Evolutionary conservation across 768 basidiomycete species (phyloP), one percentile per base, ranked within the genome.

Genomic region (Pulveroboletus sp.): DNA sequence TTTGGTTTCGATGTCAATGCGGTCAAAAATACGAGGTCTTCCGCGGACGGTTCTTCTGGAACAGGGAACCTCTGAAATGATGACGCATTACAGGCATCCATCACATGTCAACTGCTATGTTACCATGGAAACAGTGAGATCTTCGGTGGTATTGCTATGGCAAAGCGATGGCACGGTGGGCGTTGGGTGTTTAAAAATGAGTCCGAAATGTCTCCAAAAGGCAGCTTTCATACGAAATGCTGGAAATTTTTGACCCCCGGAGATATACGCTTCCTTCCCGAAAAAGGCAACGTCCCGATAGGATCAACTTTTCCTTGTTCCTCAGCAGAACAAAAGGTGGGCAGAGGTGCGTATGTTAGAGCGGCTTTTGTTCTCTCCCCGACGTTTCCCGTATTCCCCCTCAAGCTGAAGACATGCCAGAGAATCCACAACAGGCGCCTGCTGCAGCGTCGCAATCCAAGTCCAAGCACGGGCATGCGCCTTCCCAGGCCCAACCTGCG

Each of bases 401-500:
- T 17, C 24, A 6, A 35, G 34, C 34, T 37, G 35, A 47, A 60
- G 50, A 23, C 22, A 68, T 68, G 67, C 57, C 67, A 53, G 67
- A 68, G n/a, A 56, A 44, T 36, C 31, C 30, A 44, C 50, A 61
- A 23, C 43, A 61, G 35, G 40, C 51, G 12, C 14, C 58, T 17
- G 35, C 64, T 10, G 54, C 60, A 20, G 46, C 57, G 40, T 52
- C 64, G 12, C 53, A 60, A 23, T 56, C 67, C 29, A 71, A 70
- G 44, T 63, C 76, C n/a, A 78, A 78, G 65, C 75, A 78, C 19
- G 50, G 65, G n/a, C 73, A 77, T 56, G 69, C 71, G 1, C 56
- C 74, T 19, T 71, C 77, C 4, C 76, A 76, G 51, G 71, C 73
- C 16, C 68, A 70, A 26, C 59, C 78, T 36, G 79, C 86, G 13